Base-by-base conservation (phyloP, 805 yeast species). In the Yarrowia keelungensis region DNA sequence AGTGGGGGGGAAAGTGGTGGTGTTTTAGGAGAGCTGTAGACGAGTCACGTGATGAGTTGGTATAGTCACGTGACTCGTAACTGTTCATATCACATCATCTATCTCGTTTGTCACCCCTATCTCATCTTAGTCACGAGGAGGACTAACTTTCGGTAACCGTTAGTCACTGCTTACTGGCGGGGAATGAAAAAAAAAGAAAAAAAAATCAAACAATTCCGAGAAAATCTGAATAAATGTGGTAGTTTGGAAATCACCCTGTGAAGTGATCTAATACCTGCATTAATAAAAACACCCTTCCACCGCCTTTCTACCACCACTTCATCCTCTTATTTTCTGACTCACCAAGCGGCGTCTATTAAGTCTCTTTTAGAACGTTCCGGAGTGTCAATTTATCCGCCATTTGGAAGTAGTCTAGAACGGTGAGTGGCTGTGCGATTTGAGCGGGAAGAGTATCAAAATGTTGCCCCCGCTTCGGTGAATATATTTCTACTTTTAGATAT, bases 161-260 rank as follows among this genome's bases (percentile, higher is more conserved):
- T 53, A 53, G 59, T 53, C 59, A 53, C 59, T 53, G 59, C 59
- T 53, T 53, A 53, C 59, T 3, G 26, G 15, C 12, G 36, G 36
- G 35, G 51, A 15, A 47, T 38, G 39, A 11, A 11, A 38, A 38
- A 8, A 26, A 26, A 26, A 26, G 32, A n/a, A n/a, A n/a, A n/a
- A n/a, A n/a, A n/a, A n/a, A n/a, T n/a, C n/a, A n/a, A n/a, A n/a
- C n/a, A n/a, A n/a, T n/a, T n/a, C n/a, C n/a, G n/a, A n/a, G 15
- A 19, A 42, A 42, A 42, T 8, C 5, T 12, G 26, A 14, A 45
- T 16, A 16, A 45, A 1, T 9, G 16, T 1, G 26, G 32, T 14
- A 16, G 2, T 5, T 26, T 26, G 4, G 32, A 26, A 26, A 26
- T 26, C 32, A 3, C 5, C 5, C 5, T 5, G 32, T 26, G 32